A percentile compares a stretch with the other conserved stretches of the same genome.
Evolutionary conservation across 2,329 filamentous ascomycete species (phyloP).

Genomic region (Nemania sp.): DNA sequence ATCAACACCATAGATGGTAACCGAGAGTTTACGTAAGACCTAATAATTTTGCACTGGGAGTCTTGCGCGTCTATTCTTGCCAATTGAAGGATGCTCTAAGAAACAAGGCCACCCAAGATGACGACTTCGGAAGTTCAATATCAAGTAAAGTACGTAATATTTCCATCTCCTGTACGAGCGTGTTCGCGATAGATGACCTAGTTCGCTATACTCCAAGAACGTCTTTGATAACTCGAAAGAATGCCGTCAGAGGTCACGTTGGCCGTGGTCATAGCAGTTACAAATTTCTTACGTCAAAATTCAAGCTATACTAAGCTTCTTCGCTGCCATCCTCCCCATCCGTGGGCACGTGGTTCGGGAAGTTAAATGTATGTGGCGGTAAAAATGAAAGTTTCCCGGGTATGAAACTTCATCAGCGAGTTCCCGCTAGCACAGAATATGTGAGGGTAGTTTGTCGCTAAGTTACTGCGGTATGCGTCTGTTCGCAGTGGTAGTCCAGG

Average conservation of each 20-base stretch:
- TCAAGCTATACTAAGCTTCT: conserved; percentile 10
- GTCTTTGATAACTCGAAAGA: conserved; percentile 2
- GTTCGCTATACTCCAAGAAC: background rate
- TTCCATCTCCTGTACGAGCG: conserved; percentile 14
- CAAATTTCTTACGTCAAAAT: conserved; percentile 24
- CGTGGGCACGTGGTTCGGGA: conserved; percentile 2
- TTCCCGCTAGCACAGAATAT: background rate
- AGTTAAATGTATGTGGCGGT: conserved; percentile 4
- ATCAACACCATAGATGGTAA: background rate
- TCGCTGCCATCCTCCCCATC: background rate
- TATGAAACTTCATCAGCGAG: too few relatives aligned
- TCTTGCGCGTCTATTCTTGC: conserved; percentile 18
- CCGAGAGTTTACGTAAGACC: conserved; percentile 19
- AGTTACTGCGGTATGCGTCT: conserved; percentile 14
- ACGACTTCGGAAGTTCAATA: conserved; percentile 6
- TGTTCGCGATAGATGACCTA: conserved; percentile 9
- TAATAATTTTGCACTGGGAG: conserved; percentile 7
- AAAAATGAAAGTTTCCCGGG: conserved; percentile 1
- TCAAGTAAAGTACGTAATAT: conserved; percentile 20
- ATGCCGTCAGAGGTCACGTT: conserved; percentile 25
- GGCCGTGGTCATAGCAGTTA: conserved; percentile 9
- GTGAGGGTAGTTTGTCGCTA: conserved; percentile 10
- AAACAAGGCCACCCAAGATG: background rate
- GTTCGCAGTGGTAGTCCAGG: conserved; percentile 16
- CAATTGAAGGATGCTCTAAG: background rate